Conservation (phyloP, 129 eudicot genomes). For the Gnaphalium uliginosum region DNA sequence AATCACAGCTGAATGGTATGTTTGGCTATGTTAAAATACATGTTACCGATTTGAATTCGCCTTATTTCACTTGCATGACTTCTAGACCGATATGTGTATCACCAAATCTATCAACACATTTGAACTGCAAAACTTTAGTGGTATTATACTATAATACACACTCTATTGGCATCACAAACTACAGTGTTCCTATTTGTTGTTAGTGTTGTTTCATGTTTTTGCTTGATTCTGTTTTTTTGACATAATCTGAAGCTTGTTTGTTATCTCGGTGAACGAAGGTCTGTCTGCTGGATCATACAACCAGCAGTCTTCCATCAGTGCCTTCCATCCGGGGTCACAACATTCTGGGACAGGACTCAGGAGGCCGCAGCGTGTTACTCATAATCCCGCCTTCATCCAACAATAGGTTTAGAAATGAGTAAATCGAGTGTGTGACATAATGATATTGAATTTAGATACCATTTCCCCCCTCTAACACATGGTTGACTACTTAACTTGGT, state of each 20-base stretch:
- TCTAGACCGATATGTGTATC: too few species aligned
- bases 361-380: constrained; percentile 58
- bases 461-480: background rate
- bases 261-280: constrained; percentile 66
- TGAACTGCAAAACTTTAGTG: constrained; percentile 4
- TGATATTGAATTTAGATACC: background rate
- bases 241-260: constrained; percentile 54
- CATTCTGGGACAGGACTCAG: constrained; percentile 57
- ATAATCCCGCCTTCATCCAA: constrained; percentile 63
- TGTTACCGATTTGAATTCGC: too few species aligned
- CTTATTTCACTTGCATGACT: too few species aligned
- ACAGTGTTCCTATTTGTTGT: background rate
- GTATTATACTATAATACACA: constrained; percentile 26
- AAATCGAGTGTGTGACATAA: background rate
- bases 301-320: constrained; percentile 75
- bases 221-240: constrained; percentile 45
- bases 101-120: constrained; percentile 5
- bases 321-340: constrained; percentile 59
- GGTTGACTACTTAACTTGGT: background rate
- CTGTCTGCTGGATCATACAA: constrained; percentile 56
- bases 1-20: too few species aligned
- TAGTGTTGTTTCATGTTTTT: constrained; percentile 38
- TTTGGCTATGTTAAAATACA: too few species aligned
- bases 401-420: background rate
- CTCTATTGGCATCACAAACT: constrained; percentile 11